These are phyloP conservation scores for Vitis vinifera DNA, from an alignment of 164 flowering plant genomes.

Conservation along the genomic window DNA sequence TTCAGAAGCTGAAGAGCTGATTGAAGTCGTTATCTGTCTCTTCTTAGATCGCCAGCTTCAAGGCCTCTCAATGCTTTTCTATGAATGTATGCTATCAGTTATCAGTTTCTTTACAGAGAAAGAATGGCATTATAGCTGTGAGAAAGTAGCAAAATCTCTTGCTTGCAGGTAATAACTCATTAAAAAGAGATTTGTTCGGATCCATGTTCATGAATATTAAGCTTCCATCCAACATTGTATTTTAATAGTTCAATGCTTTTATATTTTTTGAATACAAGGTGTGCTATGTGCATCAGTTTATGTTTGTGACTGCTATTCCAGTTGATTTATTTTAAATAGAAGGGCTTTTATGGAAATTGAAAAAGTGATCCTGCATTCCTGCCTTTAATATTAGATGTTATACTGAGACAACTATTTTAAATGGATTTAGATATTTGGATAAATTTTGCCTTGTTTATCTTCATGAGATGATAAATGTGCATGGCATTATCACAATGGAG, in stretches of 20 bases:
- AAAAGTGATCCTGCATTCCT: too few species aligned
- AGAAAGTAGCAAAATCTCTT: conserved; percentile 58
- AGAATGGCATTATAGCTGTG: conserved; percentile 67
- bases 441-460: too few species aligned
- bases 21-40: conserved; percentile 42
- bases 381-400: too few species aligned
- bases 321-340: too few species aligned
- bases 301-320: too few species aligned
- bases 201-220: not conserved
- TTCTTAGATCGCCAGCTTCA: conserved; percentile 71
- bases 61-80: conserved; percentile 51
- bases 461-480: too few species aligned
- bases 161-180: conserved; percentile 57
- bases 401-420: too few species aligned
- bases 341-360: too few species aligned
- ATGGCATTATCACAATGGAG: too few species aligned
- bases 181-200: not conserved
- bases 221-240: too few species aligned
- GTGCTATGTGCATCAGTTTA: too few species aligned
- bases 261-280: not conserved
- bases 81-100: conserved; percentile 54
- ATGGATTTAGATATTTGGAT: too few species aligned
- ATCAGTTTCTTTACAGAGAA: conserved; percentile 60
- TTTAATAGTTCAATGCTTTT: not conserved
- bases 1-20: conserved; percentile 64